These are phyloP conservation scores for Candida nitratophila DNA, from an alignment of 805 yeast genomes.

Conservation along the genomic window DNA sequence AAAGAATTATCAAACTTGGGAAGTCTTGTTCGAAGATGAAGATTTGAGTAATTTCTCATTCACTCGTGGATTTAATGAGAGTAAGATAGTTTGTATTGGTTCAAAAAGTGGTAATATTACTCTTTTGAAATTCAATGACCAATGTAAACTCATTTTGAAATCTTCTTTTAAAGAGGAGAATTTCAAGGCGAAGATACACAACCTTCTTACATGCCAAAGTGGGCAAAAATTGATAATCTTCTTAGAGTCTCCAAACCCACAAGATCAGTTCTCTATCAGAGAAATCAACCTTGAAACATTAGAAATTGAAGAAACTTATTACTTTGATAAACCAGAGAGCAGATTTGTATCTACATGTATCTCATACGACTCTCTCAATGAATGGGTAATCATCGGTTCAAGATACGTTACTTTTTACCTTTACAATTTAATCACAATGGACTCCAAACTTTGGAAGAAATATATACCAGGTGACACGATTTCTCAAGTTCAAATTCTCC, in stretches of 20 bases:
- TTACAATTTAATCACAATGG: constrained; percentile 33
- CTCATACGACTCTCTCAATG: constrained; percentile 29
- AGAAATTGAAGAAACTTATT: constrained; percentile 8
- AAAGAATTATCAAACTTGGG: constrained; percentile 21
- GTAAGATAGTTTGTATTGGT: constrained; percentile 19
- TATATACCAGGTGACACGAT: constrained; percentile 62
- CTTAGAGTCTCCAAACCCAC: constrained; percentile 64
- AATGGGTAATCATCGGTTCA: constrained; percentile 57
- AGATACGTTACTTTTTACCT: constrained; percentile 61
- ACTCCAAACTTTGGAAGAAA: constrained; percentile 33
- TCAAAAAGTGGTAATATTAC: constrained; percentile 35
- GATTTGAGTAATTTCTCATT: constrained; percentile 21
- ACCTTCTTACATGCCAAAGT: constrained; percentile 31
- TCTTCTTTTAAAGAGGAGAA: constrained; percentile 19
- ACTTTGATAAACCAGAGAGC: constrained; percentile 20
- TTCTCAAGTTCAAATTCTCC: constrained; percentile 42
- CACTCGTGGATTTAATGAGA: constrained; percentile 15
- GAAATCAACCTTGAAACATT: constrained; percentile 26
- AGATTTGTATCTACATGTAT: constrained; percentile 56
- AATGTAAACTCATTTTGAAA: constrained; percentile 24
- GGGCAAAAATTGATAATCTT: constrained; percentile 30
- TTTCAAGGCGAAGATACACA: constrained; percentile 37
- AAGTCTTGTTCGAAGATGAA: constrained; percentile 16
- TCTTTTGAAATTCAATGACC: constrained; percentile 32
- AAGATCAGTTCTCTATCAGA: constrained; percentile 41